Evolutionary conservation across 495 filamentous ascomycete species (phyloP), one percentile per base, ranked within the genome.

Genomic region (Sporormia fimetaria): DNA sequence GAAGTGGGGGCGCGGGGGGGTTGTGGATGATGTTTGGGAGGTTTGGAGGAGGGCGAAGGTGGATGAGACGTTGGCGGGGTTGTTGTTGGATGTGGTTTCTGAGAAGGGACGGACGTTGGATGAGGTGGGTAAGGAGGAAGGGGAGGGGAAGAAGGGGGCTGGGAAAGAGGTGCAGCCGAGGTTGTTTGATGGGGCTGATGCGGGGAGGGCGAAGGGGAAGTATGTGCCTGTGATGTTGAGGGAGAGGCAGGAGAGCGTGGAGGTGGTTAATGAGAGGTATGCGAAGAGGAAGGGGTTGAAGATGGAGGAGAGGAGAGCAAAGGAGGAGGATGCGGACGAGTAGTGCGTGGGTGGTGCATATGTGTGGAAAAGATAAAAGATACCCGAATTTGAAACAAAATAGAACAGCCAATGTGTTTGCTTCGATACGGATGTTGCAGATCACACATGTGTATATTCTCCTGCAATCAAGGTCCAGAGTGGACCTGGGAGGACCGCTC

Each of bases 21-120:
- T 94, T 2, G 67, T 84, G 25, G 80, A 83, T 35, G 65, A 74
- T 15, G 33, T 90, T 38, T 98, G 92, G 92, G 63, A 66, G 41
- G 61, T 70, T 17, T 98, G 88, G 88, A 73, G 83, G 47, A 69
- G 75, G 54, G 67, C 70, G 30, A 94, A 92, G 68, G 82, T 98
- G 24, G 49, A 47, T 17, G 43, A 52, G 37, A 52, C 38, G 21
- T 33, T 52, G 25, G 12, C 33, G 8, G 49, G 27, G 24, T 21
- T 43, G 27, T 25, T 52, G 37, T 10, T 47, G 21, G 49, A 51
- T 43, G 23, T 7, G 5, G 21, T 51, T 14, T 27, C 47, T 1
- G 18, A 6, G 1, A 22, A 33, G 15, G 47, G 47, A 16, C 14
- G 15, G 31, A 47, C 26, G 15, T 21, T 27, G 9, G 18, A 26